Evolutionary conservation across 2,329 filamentous ascomycete genomes (phyloP).

Genomic region (Camillea tinctor): DNA sequence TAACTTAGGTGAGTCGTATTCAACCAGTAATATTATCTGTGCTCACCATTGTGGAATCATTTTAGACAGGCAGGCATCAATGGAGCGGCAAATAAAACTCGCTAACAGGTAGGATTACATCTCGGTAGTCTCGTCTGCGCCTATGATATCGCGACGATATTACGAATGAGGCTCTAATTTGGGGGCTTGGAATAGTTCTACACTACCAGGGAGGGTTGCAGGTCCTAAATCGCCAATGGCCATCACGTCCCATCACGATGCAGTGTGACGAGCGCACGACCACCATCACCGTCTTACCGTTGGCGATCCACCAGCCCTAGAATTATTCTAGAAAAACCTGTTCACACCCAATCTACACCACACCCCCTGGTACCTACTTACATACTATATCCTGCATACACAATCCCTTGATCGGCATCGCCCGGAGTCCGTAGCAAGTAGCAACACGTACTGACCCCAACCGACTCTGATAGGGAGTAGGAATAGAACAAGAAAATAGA

Average conservation of each 20-base stretch:
- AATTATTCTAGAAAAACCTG: slow-evolving; percentile 3
- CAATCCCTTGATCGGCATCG: not conserved
- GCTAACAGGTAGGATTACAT: too few relatives aligned
- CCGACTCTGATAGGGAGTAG: too few relatives aligned
- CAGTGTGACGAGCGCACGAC: not conserved
- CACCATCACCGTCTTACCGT: not conserved
- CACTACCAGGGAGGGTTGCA: not conserved
- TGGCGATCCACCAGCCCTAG: not conserved
- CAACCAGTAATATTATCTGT: too few relatives aligned
- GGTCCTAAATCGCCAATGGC: not conserved
- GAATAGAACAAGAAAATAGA: not conserved
- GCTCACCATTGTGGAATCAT: too few relatives aligned
- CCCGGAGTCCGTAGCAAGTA: not conserved
- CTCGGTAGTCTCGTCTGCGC: too few relatives aligned
- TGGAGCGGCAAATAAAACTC: too few relatives aligned
- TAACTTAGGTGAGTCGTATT: too few relatives aligned
- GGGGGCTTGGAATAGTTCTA: too few relatives aligned
- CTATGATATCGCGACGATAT: too few relatives aligned
- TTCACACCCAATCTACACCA: not conserved
- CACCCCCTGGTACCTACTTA: not conserved
- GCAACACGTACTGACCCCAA: not conserved
- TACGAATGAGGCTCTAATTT: too few relatives aligned
- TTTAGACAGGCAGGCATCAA: too few relatives aligned
- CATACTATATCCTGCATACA: not conserved
- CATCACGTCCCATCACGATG: not conserved